Base-by-base conservation (phyloP, 371 early-diverging fungal genomes). In the Mortierella sp. region DNA sequence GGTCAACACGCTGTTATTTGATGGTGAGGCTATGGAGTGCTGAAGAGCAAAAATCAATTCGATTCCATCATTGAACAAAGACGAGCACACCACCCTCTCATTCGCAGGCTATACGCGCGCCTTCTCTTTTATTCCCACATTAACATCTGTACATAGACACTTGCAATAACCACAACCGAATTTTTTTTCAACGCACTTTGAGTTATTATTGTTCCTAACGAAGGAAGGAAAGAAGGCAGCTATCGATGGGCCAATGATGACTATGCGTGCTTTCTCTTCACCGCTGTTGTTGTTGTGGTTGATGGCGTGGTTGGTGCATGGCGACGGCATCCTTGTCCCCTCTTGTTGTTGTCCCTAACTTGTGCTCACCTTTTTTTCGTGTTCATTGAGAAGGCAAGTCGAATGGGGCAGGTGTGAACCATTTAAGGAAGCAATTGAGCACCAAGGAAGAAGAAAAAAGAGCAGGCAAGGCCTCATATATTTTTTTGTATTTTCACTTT, bases 1-100 rank as follows among this genome's bases (percentile, higher is more conserved):
- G 57, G 80, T 83, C 55, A 80, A 80, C 74, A 74, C 76, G 24
- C 57, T 80, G 34, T 26, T 83, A 50, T 83, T 83, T 73, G 77
- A 83, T 38, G 75, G 68, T 8, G 75, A 77, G 42, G 76, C 77
- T 24, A 80, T 79, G 79, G 75, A 83, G 57, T 76, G 76, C 42
- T 79, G 48, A 81, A 65, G 19, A 16, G n/a, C 5, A 3, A 21
- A 21, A 21, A 6, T 11, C 3, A 19, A 21, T 54, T 54, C 7
- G 54, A 31, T 60, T 65, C 38, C 38, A 65, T 38, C 65, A 65
- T 38, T 38, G 2, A 38, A 38, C 24, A 34, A 19, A 16, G 24
- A 38, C 38, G 38, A 65, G 65, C 65, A 65, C 65, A 65, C 38
- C 65, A 65, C 60, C 14, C 26, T n/a, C 55, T n/a, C 55, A 7